phyloP scores from a whole-genome alignment of 768 basidiomycete species.

The Suillus decipiens region DNA sequence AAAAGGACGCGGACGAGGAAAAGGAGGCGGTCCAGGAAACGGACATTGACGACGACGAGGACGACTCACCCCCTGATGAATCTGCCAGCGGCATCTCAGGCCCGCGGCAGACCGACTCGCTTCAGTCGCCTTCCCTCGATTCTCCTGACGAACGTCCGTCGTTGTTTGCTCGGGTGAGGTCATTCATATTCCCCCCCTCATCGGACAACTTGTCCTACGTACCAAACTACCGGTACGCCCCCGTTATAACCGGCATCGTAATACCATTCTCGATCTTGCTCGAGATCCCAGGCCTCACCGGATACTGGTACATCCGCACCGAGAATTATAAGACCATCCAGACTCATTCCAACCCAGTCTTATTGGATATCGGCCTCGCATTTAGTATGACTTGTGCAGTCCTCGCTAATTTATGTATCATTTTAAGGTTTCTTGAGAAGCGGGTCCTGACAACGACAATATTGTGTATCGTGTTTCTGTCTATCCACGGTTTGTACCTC shows the following conservation, averaged over 20 bases:
- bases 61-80: background rate
- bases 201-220: constrained; percentile 36
- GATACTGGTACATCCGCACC: constrained; percentile 71
- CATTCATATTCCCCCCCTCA: constrained; percentile 20
- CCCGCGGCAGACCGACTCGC: background rate
- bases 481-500: constrained; percentile 61
- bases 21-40: background rate
- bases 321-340: constrained; percentile 42
- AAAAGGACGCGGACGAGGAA: background rate
- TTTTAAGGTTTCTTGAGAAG: constrained; percentile 73
- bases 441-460: constrained; percentile 63
- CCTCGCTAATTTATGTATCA: constrained; percentile 66
- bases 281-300: constrained; percentile 79
- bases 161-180: background rate
- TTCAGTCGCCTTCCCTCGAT: background rate
- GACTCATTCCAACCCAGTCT: constrained; percentile 49
- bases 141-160: background rate
- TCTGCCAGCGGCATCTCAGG: background rate
- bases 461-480: constrained; percentile 60
- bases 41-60: background rate
- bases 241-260: constrained; percentile 66
- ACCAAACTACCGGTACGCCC: constrained; percentile 63
- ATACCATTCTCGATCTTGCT: constrained; percentile 81
- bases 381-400: constrained; percentile 70
- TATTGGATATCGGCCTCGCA: constrained; percentile 62